Percentiles rank a stretch among this genome's conserved stretches.
Conservation (phyloP, 1,284 basidiomycete species). For the Boletus sp. region DNA sequence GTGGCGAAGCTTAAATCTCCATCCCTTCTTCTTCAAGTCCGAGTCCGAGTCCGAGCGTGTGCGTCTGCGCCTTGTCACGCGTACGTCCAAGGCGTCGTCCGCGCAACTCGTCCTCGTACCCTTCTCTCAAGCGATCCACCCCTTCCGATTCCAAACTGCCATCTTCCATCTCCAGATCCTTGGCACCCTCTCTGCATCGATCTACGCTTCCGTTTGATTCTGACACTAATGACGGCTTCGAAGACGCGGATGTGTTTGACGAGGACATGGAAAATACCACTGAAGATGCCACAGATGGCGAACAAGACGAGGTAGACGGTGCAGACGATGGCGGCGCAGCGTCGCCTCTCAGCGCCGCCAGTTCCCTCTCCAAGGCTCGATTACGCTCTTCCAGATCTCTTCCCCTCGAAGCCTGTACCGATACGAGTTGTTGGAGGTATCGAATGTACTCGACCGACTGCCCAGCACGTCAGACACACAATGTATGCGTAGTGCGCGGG, state of each 20-base stretch:
- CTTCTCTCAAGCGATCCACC: conserved; percentile 1
- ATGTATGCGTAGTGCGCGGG: background rate
- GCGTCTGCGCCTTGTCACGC: conserved; percentile 16
- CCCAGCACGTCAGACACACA: conserved; percentile 3
- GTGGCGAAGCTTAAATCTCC: conserved; percentile 14
- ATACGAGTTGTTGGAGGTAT: conserved; percentile 81
- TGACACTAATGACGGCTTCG: conserved; percentile 15
- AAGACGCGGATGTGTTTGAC: conserved; percentile 4
- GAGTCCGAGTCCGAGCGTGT: background rate
- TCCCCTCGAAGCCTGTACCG: conserved; percentile 70
- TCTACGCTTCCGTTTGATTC: conserved; percentile 1
- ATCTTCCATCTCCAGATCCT: conserved; percentile 28
- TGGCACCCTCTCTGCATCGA: background rate
- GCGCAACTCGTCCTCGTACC: conserved; percentile 13
- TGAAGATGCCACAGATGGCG: conserved; percentile 21
- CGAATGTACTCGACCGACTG: conserved; percentile 82
- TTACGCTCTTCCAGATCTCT: conserved; percentile 60
- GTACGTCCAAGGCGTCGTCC: conserved; percentile 20
- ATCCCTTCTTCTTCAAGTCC: conserved; percentile 16
- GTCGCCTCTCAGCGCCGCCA: conserved; percentile 23
- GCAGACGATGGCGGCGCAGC: conserved; percentile 3
- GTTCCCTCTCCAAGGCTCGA: conserved; percentile 26
- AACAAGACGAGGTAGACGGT: conserved; percentile 15
- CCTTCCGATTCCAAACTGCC: background rate
- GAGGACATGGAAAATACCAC: conserved; percentile 19